Evolutionary conservation across 495 filamentous ascomycete species (phyloP).

Genomic region (Hypoxylon crocopeplum): DNA sequence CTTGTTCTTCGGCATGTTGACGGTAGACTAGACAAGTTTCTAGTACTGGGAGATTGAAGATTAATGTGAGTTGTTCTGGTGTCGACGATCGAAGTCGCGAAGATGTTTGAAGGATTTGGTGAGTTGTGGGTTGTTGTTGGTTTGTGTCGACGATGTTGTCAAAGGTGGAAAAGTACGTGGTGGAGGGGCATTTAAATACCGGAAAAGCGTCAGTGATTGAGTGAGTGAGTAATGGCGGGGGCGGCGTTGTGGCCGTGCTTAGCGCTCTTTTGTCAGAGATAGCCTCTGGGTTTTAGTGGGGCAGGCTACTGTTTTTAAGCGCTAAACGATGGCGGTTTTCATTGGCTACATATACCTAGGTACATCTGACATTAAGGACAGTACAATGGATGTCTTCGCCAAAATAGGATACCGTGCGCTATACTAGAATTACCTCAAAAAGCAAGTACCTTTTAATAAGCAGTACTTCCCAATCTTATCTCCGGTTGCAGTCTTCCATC

Average conservation of each 20-base stretch:
- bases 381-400: too few relatives aligned
- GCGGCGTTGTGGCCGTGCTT: too few relatives aligned
- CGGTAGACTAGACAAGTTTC: slow-evolving; percentile 5
- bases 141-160: slow-evolving; percentile 11
- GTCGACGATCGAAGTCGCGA: slow-evolving; percentile 4
- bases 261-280: slow-evolving; percentile 5
- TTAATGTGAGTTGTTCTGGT: neutral
- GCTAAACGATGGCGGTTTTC: too few relatives aligned
- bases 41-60: neutral
- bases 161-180: slow-evolving; percentile 18
- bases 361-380: too few relatives aligned
- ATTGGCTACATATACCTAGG: too few relatives aligned
- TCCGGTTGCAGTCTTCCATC: too few relatives aligned
- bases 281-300: neutral
- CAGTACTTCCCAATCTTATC: too few relatives aligned
- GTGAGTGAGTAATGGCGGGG: slow-evolving; percentile 34
- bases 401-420: too few relatives aligned
- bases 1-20: slow-evolving; percentile 96
- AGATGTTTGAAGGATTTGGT: slow-evolving; percentile 9
- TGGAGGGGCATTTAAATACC: slow-evolving; percentile 38
- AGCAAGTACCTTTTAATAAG: too few relatives aligned
- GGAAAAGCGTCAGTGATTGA: too few relatives aligned
- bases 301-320: neutral
- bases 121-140: slow-evolving; percentile 11
- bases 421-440: too few relatives aligned